Evolutionary conservation across 192 early-diverging fungal genomes (phyloP), one percentile per base, ranked within the genome.

Genomic region (Coemansia sp.): DNA sequence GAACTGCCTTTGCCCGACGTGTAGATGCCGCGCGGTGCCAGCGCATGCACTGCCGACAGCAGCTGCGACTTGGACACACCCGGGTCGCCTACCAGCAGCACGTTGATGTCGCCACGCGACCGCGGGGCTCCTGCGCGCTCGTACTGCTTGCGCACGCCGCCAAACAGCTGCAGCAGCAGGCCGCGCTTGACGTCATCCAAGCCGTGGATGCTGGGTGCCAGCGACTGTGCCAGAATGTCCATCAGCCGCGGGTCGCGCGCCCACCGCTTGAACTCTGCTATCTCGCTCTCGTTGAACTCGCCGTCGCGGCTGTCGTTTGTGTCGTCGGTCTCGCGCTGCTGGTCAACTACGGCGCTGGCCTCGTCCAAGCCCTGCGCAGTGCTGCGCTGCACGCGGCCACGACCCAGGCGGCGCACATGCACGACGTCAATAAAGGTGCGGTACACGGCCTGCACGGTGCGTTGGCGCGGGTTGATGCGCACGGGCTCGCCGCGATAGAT

Each of bases 111-210:
- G 17, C 93, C 94, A 58, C 95, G 72, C 66, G 73, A 64, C 3
- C 82, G 73, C 11, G 88, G 88, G 6, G 86, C 80, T 14, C 88
- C 89, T 36, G 81, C 81, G 51, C 79, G 84, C 9, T 66, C 69
- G 53, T 86, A 81, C 57, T 84, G 84, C 80, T 97, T 97, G 75
- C 91, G 87, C 18, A 90, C 84, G 8, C 94, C 96, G 47, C 96
- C 96, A 83, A 98, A 96, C 46, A 98, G 78, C 66, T 97, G 94
- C 61, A 98, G 69, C 34, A 98, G 68, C 26, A 95, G 85, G 4
- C 93, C 96, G 68, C 95, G 94, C 80, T 98, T 98, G n/a, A 97
- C 92, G 71, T 97, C 93, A 28, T 96, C 92, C 78, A 96, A 82
- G 62, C 93, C 94, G 56, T 83, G 95, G 62, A 98, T 96, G 52